Evolutionary conservation across 2,329 filamentous ascomycete species (phyloP).

Genomic region (Nakataea oryzae): DNA sequence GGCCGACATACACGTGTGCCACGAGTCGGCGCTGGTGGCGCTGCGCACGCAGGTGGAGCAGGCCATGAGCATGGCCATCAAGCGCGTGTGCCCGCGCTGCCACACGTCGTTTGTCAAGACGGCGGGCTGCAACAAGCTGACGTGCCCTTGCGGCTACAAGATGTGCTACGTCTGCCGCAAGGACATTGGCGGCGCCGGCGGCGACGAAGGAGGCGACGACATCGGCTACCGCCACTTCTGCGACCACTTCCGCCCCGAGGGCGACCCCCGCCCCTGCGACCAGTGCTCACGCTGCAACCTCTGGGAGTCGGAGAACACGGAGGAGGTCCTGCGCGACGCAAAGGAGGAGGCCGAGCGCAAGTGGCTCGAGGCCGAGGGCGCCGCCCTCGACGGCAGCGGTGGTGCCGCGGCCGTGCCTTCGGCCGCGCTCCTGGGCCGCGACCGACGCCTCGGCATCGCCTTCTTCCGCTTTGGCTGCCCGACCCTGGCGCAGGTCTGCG

Average conservation of each 20-base stretch:
- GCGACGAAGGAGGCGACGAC: constrained; percentile 24
- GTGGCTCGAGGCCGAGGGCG: constrained; percentile 57
- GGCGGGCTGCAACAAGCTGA: constrained; percentile 92
- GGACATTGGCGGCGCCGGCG: constrained; percentile 46
- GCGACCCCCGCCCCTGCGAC: constrained; percentile 58
- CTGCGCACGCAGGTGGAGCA: constrained; percentile 85
- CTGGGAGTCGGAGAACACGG: constrained; percentile 65
- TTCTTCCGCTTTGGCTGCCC: constrained; percentile 17
- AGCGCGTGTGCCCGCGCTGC: constrained; percentile 88
- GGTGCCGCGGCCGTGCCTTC: not conserved
- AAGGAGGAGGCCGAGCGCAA: constrained; percentile 60
- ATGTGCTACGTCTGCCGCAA: constrained; percentile 97
- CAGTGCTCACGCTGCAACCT: constrained; percentile 77
- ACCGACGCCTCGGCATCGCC: not conserved
- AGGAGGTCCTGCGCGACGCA: constrained; percentile 56
- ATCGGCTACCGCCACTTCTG: constrained; percentile 93
- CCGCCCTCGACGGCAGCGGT: constrained; percentile 43
- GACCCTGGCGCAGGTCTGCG: constrained; percentile 30
- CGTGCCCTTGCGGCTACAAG: constrained; percentile 88
- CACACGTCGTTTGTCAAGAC: constrained; percentile 88
- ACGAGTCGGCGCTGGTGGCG: constrained; percentile 71
- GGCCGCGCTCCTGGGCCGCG: constrained; percentile 8
- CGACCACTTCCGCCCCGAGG: constrained; percentile 81
- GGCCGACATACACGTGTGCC: constrained; percentile 82
- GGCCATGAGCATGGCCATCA: constrained; percentile 87